Evolutionary conservation across 495 filamentous ascomycete species (phyloP).

Genomic region (Penicillium dipodomyicola): DNA sequence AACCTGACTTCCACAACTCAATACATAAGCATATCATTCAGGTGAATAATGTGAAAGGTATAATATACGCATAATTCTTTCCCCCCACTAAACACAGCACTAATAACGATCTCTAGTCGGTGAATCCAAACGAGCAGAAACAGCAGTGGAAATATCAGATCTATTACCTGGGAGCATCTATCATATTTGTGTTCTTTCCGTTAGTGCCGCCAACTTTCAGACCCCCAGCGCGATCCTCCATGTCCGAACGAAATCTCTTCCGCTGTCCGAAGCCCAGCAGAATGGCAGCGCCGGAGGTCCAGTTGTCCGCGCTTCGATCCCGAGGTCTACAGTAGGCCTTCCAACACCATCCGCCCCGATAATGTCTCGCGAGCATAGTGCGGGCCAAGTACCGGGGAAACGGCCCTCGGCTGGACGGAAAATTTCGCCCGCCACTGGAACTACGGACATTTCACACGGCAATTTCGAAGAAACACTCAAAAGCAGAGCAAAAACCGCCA

Average conservation of each 20-base stretch:
- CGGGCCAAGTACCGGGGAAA: constrained; percentile 54
- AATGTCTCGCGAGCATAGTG: constrained; percentile 63
- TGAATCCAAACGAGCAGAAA: constrained; percentile 79
- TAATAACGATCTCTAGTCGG: constrained; percentile 60
- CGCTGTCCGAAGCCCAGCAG: constrained; percentile 52
- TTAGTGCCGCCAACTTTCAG: constrained; percentile 86
- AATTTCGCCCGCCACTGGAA: constrained; percentile 68
- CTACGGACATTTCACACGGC: constrained; percentile 44
- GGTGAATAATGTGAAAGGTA: constrained; percentile 89
- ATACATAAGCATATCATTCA: constrained; percentile 87
- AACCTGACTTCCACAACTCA: constrained; percentile 70
- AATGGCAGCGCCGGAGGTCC: constrained; percentile 43
- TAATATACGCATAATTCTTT: not conserved
- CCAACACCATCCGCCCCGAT: constrained; percentile 50
- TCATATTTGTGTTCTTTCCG: constrained; percentile 84
- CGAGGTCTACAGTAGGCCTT: constrained; percentile 51
- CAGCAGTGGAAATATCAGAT: constrained; percentile 82
- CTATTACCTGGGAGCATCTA: constrained; percentile 85
- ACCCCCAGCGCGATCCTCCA: constrained; percentile 82
- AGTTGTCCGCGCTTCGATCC: constrained; percentile 45
- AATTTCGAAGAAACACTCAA: constrained; percentile 41
- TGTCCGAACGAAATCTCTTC: constrained; percentile 64
- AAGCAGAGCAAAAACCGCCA: constrained; percentile 26
- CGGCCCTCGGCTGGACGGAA: constrained; percentile 70
- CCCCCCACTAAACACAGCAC: not conserved